Evolutionary conservation across 768 basidiomycete species (phyloP).

Genomic region (Mycena galopus): DNA sequence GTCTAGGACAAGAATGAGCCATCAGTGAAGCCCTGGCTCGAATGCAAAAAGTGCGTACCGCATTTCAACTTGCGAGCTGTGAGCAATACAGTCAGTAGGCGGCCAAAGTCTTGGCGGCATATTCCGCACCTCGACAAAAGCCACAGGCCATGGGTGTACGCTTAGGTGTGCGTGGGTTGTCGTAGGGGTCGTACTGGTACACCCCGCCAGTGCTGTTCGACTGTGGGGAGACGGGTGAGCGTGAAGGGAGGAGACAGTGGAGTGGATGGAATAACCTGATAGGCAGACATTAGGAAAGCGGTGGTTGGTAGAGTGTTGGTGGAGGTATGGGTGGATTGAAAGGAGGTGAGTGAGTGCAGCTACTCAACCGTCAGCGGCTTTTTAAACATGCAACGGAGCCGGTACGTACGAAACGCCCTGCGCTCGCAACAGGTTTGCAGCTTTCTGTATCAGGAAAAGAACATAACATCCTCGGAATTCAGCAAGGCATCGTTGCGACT

Average conservation of each 20-base stretch:
- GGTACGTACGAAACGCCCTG: slow-evolving; percentile 28
- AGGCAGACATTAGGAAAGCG: slow-evolving; percentile 9
- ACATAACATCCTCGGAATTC: slow-evolving; percentile 3
- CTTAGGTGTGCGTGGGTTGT: slow-evolving; percentile 44
- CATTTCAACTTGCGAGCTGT: slow-evolving; percentile 81
- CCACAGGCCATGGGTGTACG: slow-evolving; percentile 80
- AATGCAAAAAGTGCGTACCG: slow-evolving; percentile 40
- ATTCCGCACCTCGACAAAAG: slow-evolving; percentile 72
- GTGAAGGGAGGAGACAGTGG: neutral
- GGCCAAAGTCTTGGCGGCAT: neutral
- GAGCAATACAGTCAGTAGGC: neutral
- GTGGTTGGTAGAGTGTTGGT: neutral
- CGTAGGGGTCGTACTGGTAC: slow-evolving; percentile 33
- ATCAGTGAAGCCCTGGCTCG: neutral
- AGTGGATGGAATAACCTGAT: slow-evolving; percentile 4
- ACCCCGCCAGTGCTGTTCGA: slow-evolving; percentile 13
- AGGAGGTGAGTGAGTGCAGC: neutral
- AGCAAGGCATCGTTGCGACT: neutral
- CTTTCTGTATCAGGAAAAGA: slow-evolving; percentile 24
- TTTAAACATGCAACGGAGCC: slow-evolving; percentile 23
- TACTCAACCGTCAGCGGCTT: slow-evolving; percentile 8
- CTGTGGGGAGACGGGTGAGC: slow-evolving; percentile 12
- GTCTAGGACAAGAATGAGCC: slow-evolving; percentile 41
- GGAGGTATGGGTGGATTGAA: too few species aligned
- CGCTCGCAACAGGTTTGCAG: neutral